Evolutionary conservation across 306 rosid species (phyloP).

Genomic region (Vicia villosa): DNA sequence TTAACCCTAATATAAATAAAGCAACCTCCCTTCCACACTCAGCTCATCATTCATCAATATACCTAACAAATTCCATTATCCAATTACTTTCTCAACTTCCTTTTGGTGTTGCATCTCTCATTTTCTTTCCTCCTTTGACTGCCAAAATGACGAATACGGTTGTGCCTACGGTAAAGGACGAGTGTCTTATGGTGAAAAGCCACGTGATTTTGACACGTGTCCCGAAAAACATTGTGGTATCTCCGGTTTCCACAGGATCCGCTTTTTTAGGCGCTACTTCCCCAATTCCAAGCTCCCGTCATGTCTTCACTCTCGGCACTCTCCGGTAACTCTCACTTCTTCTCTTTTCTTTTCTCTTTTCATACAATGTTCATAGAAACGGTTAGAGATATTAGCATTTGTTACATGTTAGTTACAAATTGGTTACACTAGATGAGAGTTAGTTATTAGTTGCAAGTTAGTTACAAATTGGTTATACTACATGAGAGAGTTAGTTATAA

Average conservation of each 20-base stretch:
- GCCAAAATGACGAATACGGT: constrained; percentile 56
- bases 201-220: constrained; percentile 50
- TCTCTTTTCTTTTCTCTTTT: neutral
- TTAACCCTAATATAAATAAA: too few species aligned
- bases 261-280: constrained; percentile 70
- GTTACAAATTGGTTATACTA: too few species aligned
- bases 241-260: constrained; percentile 44
- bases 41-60: neutral
- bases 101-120: neutral
- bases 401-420: too few species aligned
- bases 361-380: neutral
- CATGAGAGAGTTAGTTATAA: too few species aligned
- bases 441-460: too few species aligned
- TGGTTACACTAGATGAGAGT: too few species aligned
- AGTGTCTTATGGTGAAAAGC: constrained; percentile 52
- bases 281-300: constrained; percentile 43
- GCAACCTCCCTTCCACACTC: neutral
- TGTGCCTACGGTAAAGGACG: constrained; percentile 45
- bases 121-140: neutral
- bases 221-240: constrained; percentile 50
- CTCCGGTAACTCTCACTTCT: constrained; percentile 47
- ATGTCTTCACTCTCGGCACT: constrained; percentile 60
- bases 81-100: neutral
- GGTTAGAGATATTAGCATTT: too few species aligned
- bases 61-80: neutral